Evolutionary conservation across 257 asterid genomes (phyloP).

Genomic region (Przewalskia tangutica): DNA sequence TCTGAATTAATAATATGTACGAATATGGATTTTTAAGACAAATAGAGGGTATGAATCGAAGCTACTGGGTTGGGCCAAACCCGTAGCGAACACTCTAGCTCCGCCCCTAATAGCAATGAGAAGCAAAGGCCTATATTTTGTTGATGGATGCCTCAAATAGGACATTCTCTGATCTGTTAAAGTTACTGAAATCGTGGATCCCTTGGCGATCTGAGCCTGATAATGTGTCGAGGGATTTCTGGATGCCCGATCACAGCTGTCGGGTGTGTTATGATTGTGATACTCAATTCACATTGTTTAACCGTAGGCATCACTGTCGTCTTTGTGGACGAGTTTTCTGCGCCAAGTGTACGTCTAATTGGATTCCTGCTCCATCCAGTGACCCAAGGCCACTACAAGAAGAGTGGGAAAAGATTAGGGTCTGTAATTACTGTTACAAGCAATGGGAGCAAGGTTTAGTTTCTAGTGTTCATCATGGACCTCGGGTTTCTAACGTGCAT

Average conservation of each 20-base stretch:
- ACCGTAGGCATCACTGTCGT: slow-evolving; percentile 96
- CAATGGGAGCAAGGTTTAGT: slow-evolving; percentile 52
- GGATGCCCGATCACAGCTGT: slow-evolving; percentile 99
- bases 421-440: slow-evolving; percentile 69
- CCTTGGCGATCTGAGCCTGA: slow-evolving; percentile 74
- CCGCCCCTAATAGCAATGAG: slow-evolving; percentile 36
- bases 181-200: slow-evolving; percentile 64
- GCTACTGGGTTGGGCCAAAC: too few relatives aligned
- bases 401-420: slow-evolving; percentile 73
- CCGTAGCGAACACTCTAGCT: too few relatives aligned
- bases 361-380: slow-evolving; percentile 43
- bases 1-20: too few relatives aligned
- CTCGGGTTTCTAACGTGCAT: slow-evolving; percentile 36
- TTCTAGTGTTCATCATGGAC: slow-evolving; percentile 29
- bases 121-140: slow-evolving; percentile 25
- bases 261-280: slow-evolving; percentile 96
- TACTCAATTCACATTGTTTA: slow-evolving; percentile 66
- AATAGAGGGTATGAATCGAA: too few relatives aligned
- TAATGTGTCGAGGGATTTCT: slow-evolving; percentile 79
- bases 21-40: too few relatives aligned
- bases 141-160: slow-evolving; percentile 41
- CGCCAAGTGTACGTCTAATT: slow-evolving; percentile 71
- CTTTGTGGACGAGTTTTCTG: slow-evolving; percentile 86
- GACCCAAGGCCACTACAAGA: slow-evolving; percentile 28
- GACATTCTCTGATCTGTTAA: slow-evolving; percentile 51